Evolutionary conservation across 495 filamentous ascomycete species (phyloP), one percentile per base, ranked within the genome.

Genomic region (Aspergillus affinis): DNA sequence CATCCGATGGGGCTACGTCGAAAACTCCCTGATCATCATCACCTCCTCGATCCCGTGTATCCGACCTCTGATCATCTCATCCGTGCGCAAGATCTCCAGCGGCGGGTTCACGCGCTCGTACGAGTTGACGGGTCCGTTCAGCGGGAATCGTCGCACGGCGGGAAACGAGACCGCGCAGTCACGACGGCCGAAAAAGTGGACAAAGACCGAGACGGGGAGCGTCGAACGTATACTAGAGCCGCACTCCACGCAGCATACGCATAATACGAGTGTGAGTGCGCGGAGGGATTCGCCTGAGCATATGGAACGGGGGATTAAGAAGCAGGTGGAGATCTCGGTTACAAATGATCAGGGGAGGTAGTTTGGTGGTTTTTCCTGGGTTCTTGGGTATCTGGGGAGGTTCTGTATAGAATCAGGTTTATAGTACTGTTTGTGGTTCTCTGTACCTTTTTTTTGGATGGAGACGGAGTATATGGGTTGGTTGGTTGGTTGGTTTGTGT

Each of bases 31-130:
- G 17, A 74, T 72, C 29, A 74, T 74, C 52, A 71, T 70, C 61
- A 74, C 71, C 7, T 74, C 71, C 7, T 72, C 69, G 0, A 64
- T 75, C 36, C 73, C 73, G 15, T 73, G 69, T 44, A 72, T 75
- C 48, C 68, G 73, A 0, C 71, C 73, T 2, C 61, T 75, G 46
- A 27, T 73, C 45, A 73, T 75, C 9, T 73, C 70, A 20, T 77
- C 73, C 12, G 72, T 75, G n/a, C 66, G 68, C 32, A 77, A 77
- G 51, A 54, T 77, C 52, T 75, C 72, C 57, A 74, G 69, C 48
- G 62, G 56, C 45, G 65, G 57, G 15, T 51, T 51, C 20, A 64
- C 72, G 10, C 61, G 64, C 8, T 72, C 72, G 4, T 75, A 75
- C 55, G 72, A 77, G 48, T 67, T 75, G 26, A 70, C 63, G 36